A percentile compares a stretch with the other conserved stretches of the same genome.
Conservation (phyloP, 1,284 basidiomycete species). For the Boletus mariae region DNA sequence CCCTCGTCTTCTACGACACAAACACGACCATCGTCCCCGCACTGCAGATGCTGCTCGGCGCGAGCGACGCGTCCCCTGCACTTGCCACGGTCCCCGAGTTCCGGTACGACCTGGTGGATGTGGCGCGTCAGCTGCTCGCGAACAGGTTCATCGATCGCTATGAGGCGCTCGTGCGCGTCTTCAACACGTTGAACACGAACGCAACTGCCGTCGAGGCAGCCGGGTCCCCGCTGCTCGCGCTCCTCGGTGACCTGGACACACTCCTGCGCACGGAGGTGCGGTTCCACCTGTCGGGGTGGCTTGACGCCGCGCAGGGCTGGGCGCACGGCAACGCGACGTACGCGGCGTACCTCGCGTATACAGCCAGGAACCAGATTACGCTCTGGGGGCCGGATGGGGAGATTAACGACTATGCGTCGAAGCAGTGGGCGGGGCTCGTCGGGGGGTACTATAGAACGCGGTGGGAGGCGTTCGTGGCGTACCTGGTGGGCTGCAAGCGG, state of each 20-base stretch:
- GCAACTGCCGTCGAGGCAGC: slow-evolving; percentile 22
- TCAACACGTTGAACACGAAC: slow-evolving; percentile 22
- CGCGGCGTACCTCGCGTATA: no score
- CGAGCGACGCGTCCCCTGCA: slow-evolving; percentile 9
- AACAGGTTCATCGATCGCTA: slow-evolving; percentile 41
- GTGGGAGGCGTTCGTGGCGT: no score
- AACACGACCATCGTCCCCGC: slow-evolving; percentile 37
- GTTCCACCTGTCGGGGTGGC: neutral
- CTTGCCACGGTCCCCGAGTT: slow-evolving; percentile 36
- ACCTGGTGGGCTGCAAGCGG: no score
- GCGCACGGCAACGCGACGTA: no score
- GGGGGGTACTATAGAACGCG: no score
- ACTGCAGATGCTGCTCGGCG: slow-evolving; percentile 34
- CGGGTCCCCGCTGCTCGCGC: slow-evolving; percentile 27
- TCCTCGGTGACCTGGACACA: slow-evolving; percentile 37
- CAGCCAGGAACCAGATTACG: no score
- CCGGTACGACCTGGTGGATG: slow-evolving; percentile 41
- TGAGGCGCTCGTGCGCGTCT: slow-evolving; percentile 30
- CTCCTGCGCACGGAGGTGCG: slow-evolving; percentile 33
- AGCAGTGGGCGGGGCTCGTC: no score
- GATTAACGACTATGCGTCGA: no score
- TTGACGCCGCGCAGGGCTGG: no score
- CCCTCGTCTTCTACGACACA: slow-evolving; percentile 35
- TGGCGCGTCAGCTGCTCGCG: slow-evolving; percentile 40
- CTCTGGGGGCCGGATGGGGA: no score